Conservation (phyloP, 768 basidiomycete species). For the Mycena metata region DNA sequence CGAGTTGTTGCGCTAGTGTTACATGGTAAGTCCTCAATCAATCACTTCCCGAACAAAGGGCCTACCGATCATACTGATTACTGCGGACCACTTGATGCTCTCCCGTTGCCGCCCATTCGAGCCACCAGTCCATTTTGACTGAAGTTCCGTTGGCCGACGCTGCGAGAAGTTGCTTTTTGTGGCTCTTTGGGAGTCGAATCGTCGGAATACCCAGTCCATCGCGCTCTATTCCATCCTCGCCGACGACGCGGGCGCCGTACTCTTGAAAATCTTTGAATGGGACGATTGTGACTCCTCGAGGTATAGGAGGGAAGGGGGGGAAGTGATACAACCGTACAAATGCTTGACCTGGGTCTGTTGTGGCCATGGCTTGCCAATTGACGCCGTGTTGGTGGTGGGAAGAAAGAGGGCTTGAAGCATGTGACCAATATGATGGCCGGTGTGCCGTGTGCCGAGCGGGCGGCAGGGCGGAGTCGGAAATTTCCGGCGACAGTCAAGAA, state of each 20-base stretch:
- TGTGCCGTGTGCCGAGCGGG: too few species aligned
- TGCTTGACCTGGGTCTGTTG: too few species aligned
- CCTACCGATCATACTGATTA: slow-evolving; percentile 21
- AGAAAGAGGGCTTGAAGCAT: too few species aligned
- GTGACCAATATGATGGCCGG: too few species aligned
- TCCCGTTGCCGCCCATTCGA: slow-evolving; percentile 14
- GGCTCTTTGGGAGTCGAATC: slow-evolving; percentile 5
- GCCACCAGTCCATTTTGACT: slow-evolving; percentile 27
- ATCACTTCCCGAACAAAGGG: background rate
- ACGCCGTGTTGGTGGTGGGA: too few species aligned
- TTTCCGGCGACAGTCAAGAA: too few species aligned
- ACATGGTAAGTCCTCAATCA: background rate
- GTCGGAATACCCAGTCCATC: slow-evolving; percentile 32
- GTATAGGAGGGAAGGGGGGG: slow-evolving; percentile 63
- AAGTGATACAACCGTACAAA: slow-evolving; percentile 42
- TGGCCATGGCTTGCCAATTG: too few species aligned
- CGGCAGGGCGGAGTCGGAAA: too few species aligned
- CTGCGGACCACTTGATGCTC: background rate
- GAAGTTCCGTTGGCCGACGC: background rate
- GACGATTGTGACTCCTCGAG: slow-evolving; percentile 56
- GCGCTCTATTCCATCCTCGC: slow-evolving; percentile 11
- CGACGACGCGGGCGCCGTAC: slow-evolving; percentile 42
- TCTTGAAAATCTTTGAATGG: slow-evolving; percentile 61
- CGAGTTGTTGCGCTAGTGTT: background rate
- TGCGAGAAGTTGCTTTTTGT: background rate